Conservation (phyloP, 768 basidiomycete species). For the Lactifluus piperatus region DNA sequence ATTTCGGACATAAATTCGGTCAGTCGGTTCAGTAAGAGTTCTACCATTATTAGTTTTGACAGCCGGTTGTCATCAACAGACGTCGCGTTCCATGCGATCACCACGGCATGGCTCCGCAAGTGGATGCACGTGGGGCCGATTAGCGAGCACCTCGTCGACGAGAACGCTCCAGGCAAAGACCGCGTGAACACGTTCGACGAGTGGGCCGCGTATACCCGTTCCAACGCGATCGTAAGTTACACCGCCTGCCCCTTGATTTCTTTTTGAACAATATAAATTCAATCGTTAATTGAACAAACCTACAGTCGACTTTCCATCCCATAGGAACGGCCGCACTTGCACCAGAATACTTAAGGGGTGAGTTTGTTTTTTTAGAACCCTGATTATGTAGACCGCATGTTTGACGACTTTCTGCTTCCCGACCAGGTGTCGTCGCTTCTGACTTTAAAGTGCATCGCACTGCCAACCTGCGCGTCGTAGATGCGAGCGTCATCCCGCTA, state of each 20-base stretch:
- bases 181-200: slow-evolving; percentile 14
- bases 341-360: slow-evolving; percentile 29
- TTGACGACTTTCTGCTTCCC: no score
- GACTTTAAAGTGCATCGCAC: slow-evolving; percentile 37
- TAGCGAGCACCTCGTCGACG: slow-evolving; percentile 2
- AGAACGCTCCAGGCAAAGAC: slow-evolving; percentile 9
- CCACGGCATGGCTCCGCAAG: slow-evolving; percentile 18
- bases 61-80: slow-evolving; percentile 11
- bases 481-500: slow-evolving; percentile 18
- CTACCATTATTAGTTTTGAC: slow-evolving; percentile 1
- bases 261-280: no score
- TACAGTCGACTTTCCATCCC: slow-evolving; percentile 18
- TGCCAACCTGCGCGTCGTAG: slow-evolving; percentile 32
- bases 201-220: slow-evolving; percentile 13
- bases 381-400: not conserved
- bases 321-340: slow-evolving; percentile 35
- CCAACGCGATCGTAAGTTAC: slow-evolving; percentile 13
- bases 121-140: slow-evolving; percentile 19
- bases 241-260: not conserved
- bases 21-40: not conserved
- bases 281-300: no score
- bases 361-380: not conserved
- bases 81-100: slow-evolving; percentile 28
- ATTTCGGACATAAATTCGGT: slow-evolving; percentile 25
- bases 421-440: slow-evolving; percentile 34